Evolutionary conservation across 768 basidiomycete genomes (phyloP).

Genomic region (Porphyrellus cyaneotinctus): DNA sequence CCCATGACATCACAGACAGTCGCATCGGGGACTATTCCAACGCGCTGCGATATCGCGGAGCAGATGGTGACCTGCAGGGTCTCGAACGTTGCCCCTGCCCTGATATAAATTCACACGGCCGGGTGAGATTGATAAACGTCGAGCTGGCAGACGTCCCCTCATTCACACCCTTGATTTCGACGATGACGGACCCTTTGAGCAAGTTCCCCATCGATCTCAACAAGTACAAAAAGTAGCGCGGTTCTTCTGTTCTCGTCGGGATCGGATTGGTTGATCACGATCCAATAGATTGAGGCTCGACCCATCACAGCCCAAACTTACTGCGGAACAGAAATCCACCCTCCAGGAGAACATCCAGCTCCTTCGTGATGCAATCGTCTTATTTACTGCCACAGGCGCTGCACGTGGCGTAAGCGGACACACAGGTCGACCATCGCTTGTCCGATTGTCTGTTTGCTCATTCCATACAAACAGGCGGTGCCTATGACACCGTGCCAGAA

Average conservation of each 20-base stretch:
- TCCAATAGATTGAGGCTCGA: slow-evolving; percentile 65
- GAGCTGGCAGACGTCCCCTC: slow-evolving; percentile 2
- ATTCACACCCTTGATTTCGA: slow-evolving; percentile 9
- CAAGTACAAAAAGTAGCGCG: slow-evolving; percentile 63
- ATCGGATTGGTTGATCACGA: slow-evolving; percentile 3
- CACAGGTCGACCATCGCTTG: slow-evolving; percentile 47
- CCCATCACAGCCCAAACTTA: slow-evolving; percentile 58
- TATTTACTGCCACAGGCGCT: slow-evolving; percentile 83
- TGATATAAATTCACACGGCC: no score
- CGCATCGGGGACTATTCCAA: no score
- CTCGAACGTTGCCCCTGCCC: neutral
- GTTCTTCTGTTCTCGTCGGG: neutral
- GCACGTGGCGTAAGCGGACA: slow-evolving; percentile 87
- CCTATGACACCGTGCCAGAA: slow-evolving; percentile 79
- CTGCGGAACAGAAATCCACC: slow-evolving; percentile 53
- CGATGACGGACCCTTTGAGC: slow-evolving; percentile 39
- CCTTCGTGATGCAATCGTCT: slow-evolving; percentile 78
- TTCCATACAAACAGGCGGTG: slow-evolving; percentile 43
- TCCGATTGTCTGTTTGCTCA: neutral
- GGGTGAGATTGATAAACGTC: slow-evolving; percentile 19
- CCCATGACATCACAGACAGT: no score
- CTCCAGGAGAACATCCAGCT: slow-evolving; percentile 73
- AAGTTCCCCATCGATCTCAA: slow-evolving; percentile 76
- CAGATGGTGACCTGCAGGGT: no score
- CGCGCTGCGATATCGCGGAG: slow-evolving; percentile 3